Evolutionary conservation across 2,329 filamentous ascomycete genomes (phyloP).

Genomic region (Shiraia bambusicola): DNA sequence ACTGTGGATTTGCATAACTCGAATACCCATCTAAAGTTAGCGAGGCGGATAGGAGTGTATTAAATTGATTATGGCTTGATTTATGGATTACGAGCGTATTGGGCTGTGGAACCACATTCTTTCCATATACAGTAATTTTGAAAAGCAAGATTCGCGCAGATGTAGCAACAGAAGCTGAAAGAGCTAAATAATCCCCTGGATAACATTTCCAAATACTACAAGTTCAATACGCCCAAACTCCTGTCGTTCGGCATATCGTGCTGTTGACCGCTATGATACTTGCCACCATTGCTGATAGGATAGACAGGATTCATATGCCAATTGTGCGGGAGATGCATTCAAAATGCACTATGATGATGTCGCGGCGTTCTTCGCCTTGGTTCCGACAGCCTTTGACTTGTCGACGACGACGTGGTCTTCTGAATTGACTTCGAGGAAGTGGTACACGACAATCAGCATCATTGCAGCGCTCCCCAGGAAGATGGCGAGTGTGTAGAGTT

Average conservation of each 20-base stretch:
- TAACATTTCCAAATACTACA: neutral
- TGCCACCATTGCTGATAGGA: too few relatives aligned
- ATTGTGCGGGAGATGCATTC: too few relatives aligned
- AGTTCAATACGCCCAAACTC: too few relatives aligned
- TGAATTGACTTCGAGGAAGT: conserved; percentile 96
- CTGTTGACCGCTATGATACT: too few relatives aligned
- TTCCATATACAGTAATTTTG: too few relatives aligned
- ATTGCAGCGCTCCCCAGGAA: conserved; percentile 88
- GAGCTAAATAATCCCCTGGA: neutral
- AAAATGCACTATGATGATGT: too few relatives aligned
- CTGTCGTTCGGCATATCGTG: too few relatives aligned
- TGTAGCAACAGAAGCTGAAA: too few relatives aligned
- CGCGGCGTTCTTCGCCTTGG: conserved; percentile 23
- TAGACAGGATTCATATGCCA: too few relatives aligned
- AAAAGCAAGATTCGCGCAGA: too few relatives aligned
- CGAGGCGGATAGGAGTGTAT: neutral
- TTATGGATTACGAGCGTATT: neutral
- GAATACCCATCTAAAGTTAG: neutral
- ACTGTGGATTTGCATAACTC: neutral
- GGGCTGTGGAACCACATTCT: neutral
- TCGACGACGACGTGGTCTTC: conserved; percentile 49
- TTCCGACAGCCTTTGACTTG: conserved; percentile 30
- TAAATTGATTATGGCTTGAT: neutral
- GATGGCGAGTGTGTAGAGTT: conserved; percentile 88
- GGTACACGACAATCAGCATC: conserved; percentile 91